Percentiles rank a stretch among this genome's conserved stretches.
Conservation (phyloP, 805 yeast species). For the Metschnikowia aberdeeniae region DNA sequence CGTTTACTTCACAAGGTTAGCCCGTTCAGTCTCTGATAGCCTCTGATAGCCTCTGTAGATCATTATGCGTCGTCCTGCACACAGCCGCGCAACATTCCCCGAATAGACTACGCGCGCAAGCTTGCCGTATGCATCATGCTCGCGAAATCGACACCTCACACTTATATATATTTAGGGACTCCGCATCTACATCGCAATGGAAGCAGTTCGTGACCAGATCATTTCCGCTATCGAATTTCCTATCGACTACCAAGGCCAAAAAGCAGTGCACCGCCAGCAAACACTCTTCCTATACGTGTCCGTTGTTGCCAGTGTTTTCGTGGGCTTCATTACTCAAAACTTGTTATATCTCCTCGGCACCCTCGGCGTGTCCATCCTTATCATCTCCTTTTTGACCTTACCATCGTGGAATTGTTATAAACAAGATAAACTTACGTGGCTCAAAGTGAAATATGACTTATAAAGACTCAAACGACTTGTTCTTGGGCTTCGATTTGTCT, state of each 20-base stretch:
- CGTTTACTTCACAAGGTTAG: no score
- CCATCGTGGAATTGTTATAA: conserved; percentile 62
- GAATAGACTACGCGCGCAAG: conserved; percentile 3
- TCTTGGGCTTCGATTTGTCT: conserved; percentile 78
- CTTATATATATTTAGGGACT: conserved; percentile 1
- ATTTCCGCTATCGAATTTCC: conserved; percentile 26
- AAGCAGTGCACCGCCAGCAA: conserved; percentile 33
- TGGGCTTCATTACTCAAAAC: conserved; percentile 49
- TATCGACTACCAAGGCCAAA: conserved; percentile 55
- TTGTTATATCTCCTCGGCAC: conserved; percentile 34
- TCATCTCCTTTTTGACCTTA: conserved; percentile 33
- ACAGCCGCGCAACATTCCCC: background rate
- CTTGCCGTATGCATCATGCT: background rate
- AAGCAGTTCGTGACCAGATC: conserved; percentile 13
- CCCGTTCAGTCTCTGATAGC: no score
- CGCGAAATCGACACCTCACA: conserved; percentile 6
- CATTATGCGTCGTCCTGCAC: no score
- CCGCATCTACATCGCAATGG: conserved; percentile 13
- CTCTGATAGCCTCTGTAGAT: no score
- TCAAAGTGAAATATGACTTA: conserved; percentile 28
- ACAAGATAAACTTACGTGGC: conserved; percentile 47
- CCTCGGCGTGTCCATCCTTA: conserved; percentile 33
- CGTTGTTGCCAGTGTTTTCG: conserved; percentile 37
- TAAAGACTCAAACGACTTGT: conserved; percentile 19
- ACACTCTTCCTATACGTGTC: conserved; percentile 20